Conservation (phyloP, 2,329 filamentous ascomycete genomes). For the Colletotrichum chrysophilum region DNA sequence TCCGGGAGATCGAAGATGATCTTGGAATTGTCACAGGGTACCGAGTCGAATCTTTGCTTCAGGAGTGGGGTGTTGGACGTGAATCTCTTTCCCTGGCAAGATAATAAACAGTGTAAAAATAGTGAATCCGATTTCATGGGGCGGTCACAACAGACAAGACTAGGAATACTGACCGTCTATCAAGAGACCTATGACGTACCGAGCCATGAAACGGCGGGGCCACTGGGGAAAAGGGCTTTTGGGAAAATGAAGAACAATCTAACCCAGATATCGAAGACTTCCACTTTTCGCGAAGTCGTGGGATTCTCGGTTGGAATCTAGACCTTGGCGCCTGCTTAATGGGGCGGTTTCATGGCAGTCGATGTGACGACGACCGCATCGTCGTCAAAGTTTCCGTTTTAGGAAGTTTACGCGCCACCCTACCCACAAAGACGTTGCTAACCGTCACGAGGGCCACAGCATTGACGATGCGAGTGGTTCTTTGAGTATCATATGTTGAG, state of each 20-base stretch:
- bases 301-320: not conserved
- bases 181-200: not conserved
- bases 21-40: not conserved
- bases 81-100: not conserved
- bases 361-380: not conserved
- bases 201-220: not conserved
- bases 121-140: not conserved
- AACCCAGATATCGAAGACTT: accelerated
- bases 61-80: not conserved
- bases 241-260: not conserved
- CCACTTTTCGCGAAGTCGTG: not conserved
- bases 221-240: not conserved
- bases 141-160: accelerated
- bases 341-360: not conserved
- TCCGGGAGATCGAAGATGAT: not conserved
- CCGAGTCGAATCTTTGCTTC: not conserved
- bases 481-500: not conserved
- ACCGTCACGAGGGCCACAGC: not conserved
- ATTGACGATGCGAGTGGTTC: not conserved
- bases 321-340: not conserved
- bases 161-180: not conserved
- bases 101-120: not conserved
- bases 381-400: not conserved
- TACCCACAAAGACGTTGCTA: not conserved
- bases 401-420: not conserved